Base-by-base conservation (phyloP, 2,329 filamentous ascomycete species). In the Fonsecaea erecta region DNA sequence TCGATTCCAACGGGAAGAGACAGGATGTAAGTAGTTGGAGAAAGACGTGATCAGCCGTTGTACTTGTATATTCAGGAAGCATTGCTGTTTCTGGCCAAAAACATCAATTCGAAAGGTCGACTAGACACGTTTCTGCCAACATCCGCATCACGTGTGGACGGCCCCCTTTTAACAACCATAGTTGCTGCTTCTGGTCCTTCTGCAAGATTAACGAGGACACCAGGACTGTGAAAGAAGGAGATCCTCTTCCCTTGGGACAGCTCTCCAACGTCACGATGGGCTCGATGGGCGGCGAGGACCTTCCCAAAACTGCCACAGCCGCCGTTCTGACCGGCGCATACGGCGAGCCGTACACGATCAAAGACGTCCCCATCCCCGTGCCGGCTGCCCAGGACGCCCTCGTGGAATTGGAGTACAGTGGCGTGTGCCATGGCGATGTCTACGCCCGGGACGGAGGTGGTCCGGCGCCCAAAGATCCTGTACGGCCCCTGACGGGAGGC, bases 351-450 rank as follows among this genome's bases (percentile, higher is more conserved):
- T 63, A 63, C 60, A 52, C 30, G 21, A 40, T 63, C 26, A 35
- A 48, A 46, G 53, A 51, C 4, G 34, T 51, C 16, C 35, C 52
- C 16, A 52, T 51, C 18, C n/a, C 52, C 5, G 34, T 30, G 28
- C 60, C 52, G 6, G n/a, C 21, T 2, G 16, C 26, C 5, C 30
- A 55, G 9, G 60, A 63, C 18, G 60, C 52, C 8, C 53, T 63
- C 24, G 52, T 63, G 11, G n/a, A 60, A 30, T 24, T 60, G n/a
- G 57, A 60, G 30, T 64, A 52, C 53, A 64, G 35, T 21, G 62
- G 62, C 28, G 55, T 64, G n/a, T 64, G 62, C n/a, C 62, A 64
- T 46, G 62, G 62, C 6, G 62, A 64, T 14, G 48, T 60, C 21
- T 64, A 64, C 51, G 53, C 54, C 14, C 11, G 62, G 32, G 55